These are phyloP conservation scores for Dimocarpus longan DNA, from an alignment of 345 rosid genomes.

Conservation along the genomic window DNA sequence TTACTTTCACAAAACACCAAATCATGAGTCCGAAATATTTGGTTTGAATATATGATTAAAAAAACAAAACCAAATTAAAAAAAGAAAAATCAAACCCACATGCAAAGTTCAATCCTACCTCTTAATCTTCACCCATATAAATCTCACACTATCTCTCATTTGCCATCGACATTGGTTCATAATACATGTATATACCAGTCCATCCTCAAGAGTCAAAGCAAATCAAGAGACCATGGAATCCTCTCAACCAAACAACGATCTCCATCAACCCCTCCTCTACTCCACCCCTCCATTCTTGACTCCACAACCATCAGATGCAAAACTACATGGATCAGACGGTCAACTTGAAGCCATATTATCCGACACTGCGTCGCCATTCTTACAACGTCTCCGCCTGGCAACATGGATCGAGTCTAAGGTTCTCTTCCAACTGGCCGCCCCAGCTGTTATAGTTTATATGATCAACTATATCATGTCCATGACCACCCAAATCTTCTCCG, in stretches of 20 bases:
- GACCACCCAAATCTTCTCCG: constrained; percentile 54
- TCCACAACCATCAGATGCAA: not conserved
- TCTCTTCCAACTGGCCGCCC: constrained; percentile 50
- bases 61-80: too few relatives aligned
- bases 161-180: too few relatives aligned
- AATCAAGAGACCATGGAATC: constrained; percentile 11
- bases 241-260: not conserved
- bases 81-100: too few relatives aligned
- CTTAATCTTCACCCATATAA: too few relatives aligned
- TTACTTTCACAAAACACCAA: too few relatives aligned
- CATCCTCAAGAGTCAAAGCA: not conserved
- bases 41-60: too few relatives aligned
- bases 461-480: constrained; percentile 55
- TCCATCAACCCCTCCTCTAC: constrained; percentile 14
- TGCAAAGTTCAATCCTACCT: too few relatives aligned
- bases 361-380: constrained; percentile 10
- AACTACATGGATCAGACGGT: constrained; percentile 14
- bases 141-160: too few relatives aligned
- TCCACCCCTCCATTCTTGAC: not conserved
- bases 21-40: too few relatives aligned
- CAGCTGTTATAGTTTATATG: constrained; percentile 53
- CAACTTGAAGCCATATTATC: constrained; percentile 32
- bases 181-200: too few relatives aligned
- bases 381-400: constrained; percentile 25
- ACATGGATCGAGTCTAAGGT: constrained; percentile 44